phyloP scores from a whole-genome alignment of 176 grass and related monocot species.

The Hordeum marinum region DNA sequence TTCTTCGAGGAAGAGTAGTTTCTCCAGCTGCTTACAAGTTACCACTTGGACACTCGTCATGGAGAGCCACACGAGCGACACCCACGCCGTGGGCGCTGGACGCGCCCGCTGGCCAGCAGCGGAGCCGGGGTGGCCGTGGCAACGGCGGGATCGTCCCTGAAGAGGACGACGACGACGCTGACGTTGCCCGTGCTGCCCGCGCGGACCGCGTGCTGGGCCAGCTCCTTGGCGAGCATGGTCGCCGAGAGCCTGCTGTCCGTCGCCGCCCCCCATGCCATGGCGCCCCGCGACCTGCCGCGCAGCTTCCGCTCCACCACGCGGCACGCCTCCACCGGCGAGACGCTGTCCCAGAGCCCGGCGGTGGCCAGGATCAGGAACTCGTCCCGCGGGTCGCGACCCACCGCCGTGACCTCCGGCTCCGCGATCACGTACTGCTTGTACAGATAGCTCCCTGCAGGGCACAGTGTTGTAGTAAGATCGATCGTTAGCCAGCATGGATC shows the following conservation, averaged over 20 bases:
- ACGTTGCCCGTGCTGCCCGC: constrained; percentile 8
- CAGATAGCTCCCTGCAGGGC: not conserved
- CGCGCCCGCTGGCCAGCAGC: not conserved
- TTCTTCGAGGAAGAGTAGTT: too few relatives aligned
- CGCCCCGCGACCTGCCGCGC: not conserved
- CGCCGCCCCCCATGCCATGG: not conserved
- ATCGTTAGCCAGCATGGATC: not conserved
- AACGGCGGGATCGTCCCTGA: not conserved
- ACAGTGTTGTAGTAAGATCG: not conserved
- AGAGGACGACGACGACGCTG: not conserved
- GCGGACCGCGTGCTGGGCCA: not conserved
- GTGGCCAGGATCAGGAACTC: constrained; percentile 34
- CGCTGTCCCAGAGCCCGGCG: constrained; percentile 16
- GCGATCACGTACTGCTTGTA: not conserved
- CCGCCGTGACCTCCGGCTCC: not conserved
- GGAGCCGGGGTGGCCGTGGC: not conserved
- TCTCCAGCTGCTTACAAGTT: too few relatives aligned
- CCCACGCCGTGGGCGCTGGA: not conserved
- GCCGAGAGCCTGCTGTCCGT: not conserved
- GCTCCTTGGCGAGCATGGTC: not conserved
- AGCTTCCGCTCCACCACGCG: not conserved
- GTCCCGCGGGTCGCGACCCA: not conserved
- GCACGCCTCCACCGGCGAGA: constrained; percentile 18
- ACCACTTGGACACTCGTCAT: not conserved
- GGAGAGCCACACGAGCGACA: not conserved